Base-by-base conservation (phyloP, 306 rosid genomes). In the Citrullus mucosospermus region DNA sequence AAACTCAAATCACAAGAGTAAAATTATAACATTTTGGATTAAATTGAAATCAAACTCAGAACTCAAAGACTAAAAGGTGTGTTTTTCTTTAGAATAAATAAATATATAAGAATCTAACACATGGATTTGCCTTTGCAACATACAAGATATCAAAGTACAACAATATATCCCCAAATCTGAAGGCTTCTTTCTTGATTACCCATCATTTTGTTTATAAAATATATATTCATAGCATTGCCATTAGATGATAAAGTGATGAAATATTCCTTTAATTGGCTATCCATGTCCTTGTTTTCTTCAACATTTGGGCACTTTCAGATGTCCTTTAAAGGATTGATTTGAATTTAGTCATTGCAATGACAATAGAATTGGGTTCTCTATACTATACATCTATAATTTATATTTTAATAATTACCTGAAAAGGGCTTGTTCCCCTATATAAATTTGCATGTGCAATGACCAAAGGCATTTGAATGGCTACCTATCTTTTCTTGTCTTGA, bases 51-150 rank as follows among this genome's bases (percentile, higher is more conserved):
- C 36, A 32, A 32, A 32, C 36, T 32, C 0, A 32, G 36, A 32
- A 25, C 28, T 25, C 1, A 25, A 25, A 25, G 28, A 25, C 28
- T 25, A 0, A 25, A 25, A 25, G 28, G 28, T 25, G 28, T 25
- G 28, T 32, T 32, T 32, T 32, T 32, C 4, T 32, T 2, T 2
- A 32, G n/a, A 3, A 36, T 0, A 34, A 16, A 66, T 0, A 66
- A 5, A 39, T 3, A 68, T 9, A 68, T 38, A 41, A 81, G 98
- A 93, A 93, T 91, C 96, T 67, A 77, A 82, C 96, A 91, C 97
- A 93, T 91, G 97, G 79, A 54, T 13, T 86, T 85, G 95, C 78
- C 36, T 15, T 86, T 85, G 96, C 82, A 84, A 82, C 82, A 79
- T 81, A 30, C 80, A 36, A 82, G 85, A 89, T 78, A 85, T 88